Conservation (phyloP, 2,329 filamentous ascomycete genomes). For the Exutisphaerella laricina region DNA sequence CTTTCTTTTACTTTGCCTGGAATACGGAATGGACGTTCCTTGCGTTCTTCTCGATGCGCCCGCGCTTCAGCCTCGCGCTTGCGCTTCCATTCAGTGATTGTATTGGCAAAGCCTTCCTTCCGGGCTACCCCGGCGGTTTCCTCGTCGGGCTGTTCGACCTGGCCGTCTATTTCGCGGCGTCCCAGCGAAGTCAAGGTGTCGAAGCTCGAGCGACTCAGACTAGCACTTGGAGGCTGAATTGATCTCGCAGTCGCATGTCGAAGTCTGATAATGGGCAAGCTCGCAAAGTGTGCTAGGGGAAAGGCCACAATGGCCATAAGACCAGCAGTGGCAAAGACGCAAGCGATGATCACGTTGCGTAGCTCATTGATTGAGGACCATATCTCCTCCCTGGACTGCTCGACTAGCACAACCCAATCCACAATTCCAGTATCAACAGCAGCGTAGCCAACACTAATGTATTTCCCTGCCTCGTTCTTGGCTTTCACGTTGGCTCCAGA, state of each 20-base stretch:
- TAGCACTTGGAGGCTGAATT: conserved; percentile 52
- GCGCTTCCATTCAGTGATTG: conserved; percentile 29
- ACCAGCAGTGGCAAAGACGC: conserved; percentile 74
- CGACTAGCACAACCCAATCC: conserved; percentile 77
- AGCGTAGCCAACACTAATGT: conserved; percentile 76
- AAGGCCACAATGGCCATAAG: conserved; percentile 66
- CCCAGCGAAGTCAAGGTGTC: conserved; percentile 26
- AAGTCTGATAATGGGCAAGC: conserved; percentile 70
- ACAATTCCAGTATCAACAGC: conserved; percentile 62
- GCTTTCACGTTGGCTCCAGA: conserved; percentile 56
- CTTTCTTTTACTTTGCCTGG: conserved; percentile 70
- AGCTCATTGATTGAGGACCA: conserved; percentile 68
- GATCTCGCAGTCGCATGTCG: conserved; percentile 70
- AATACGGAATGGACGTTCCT: conserved; percentile 64
- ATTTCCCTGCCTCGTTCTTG: conserved; percentile 64
- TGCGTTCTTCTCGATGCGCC: conserved; percentile 33
- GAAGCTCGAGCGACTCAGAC: conserved; percentile 35
- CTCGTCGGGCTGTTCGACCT: conserved; percentile 42
- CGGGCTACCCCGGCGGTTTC: conserved; percentile 33
- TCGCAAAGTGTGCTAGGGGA: conserved; percentile 75
- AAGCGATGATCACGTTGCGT: conserved; percentile 74
- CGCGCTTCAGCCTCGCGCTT: conserved; percentile 23
- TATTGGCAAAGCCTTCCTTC: conserved; percentile 43
- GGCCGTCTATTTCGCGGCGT: conserved; percentile 25
- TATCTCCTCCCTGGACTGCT: conserved; percentile 68